Percentiles rank a stretch among this genome's conserved stretches.
phyloP scores from a whole-genome alignment of 2,329 filamentous ascomycete genomes.

The Phialophora expanda region DNA sequence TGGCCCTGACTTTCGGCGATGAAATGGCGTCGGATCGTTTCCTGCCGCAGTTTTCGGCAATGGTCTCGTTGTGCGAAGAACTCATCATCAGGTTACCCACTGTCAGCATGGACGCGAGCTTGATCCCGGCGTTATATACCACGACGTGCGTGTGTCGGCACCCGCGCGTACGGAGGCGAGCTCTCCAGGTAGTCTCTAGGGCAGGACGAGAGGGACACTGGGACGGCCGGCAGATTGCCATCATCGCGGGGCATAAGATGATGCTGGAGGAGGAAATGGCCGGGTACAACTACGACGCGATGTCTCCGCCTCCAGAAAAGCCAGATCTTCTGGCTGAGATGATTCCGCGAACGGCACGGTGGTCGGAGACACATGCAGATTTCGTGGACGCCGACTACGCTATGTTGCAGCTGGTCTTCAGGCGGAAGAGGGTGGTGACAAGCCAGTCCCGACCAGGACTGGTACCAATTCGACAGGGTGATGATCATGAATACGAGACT shows the following conservation, averaged over 20 bases:
- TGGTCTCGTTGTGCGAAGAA: not conserved
- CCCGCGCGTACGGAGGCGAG: constrained; percentile 14
- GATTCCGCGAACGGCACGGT: constrained; percentile 14
- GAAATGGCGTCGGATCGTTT: constrained; percentile 10
- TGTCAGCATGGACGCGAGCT: not conserved
- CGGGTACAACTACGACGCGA: constrained; percentile 5
- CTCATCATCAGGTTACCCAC: not conserved
- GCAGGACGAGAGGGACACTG: constrained; percentile 20
- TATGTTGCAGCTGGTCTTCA: constrained; percentile 11
- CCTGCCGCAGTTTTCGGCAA: not conserved
- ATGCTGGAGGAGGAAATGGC: constrained; percentile 20
- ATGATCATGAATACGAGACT: not conserved
- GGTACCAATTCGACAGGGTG: not conserved
- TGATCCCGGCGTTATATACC: constrained; percentile 2
- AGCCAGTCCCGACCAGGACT: not conserved
- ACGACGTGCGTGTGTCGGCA: constrained; percentile 18
- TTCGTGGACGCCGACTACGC: constrained; percentile 15
- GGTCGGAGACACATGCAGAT: constrained; percentile 14
- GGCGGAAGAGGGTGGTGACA: not conserved
- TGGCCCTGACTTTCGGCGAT: constrained; percentile 8
- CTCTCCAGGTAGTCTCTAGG: not conserved
- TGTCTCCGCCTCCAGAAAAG: constrained; percentile 1
- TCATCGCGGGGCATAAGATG: constrained; percentile 15
- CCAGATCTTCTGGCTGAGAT: constrained; percentile 5
- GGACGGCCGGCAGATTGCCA: constrained; percentile 17